Base-by-base conservation (phyloP, 208 protist genomes). In the Crithidia mellificae region DNA sequence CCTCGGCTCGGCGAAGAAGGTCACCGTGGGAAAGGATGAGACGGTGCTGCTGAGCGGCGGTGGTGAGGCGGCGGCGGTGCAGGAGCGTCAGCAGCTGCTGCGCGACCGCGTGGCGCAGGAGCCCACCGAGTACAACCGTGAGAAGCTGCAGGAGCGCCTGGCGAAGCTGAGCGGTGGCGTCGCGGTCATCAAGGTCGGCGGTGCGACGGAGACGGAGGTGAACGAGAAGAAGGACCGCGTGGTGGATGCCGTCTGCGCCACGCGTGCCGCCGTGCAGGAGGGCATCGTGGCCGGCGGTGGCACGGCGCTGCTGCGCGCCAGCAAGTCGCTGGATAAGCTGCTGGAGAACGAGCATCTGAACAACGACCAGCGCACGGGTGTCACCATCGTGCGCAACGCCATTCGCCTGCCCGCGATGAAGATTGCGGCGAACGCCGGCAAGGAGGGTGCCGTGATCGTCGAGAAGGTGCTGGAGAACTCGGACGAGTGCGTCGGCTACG, bases 171-270 rank as follows among this genome's bases (percentile, higher is more conserved):
- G 79, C 11, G 88, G 88, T 44, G 86, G 88, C 52, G 97, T 99
- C 38, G 97, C 97, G 9, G 94, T 99, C 12, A 93, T 99, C 67
- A 98, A 98, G 70, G 94, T 99, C 32, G 98, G 98, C 38, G 98
- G 98, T 44, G 93, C 96, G 19, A 98, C 94, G 9, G 98, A 99
- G 78, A 97, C 99, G 36, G 98, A 99, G 88, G 98, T 99, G 9
- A 93, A 89, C 74, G 99, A 99, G 83, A 99, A 98, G 85, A 99
- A 99, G 86, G 98, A 99, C 78, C 91, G 98, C 66, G 96, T 99
- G 46, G 95, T 97, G 20, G 99, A 99, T 74, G 98, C 98, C 8
- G 90, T 99, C 8, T 99, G 98, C 79, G 98, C 99, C 6, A 99
- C 98, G 6, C 88, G 97, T 22, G 98, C 98, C 7, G 99, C 98